phyloP scores from a whole-genome alignment of 2,329 filamentous ascomycete species.

The Pseudogymnoascus sp. region DNA sequence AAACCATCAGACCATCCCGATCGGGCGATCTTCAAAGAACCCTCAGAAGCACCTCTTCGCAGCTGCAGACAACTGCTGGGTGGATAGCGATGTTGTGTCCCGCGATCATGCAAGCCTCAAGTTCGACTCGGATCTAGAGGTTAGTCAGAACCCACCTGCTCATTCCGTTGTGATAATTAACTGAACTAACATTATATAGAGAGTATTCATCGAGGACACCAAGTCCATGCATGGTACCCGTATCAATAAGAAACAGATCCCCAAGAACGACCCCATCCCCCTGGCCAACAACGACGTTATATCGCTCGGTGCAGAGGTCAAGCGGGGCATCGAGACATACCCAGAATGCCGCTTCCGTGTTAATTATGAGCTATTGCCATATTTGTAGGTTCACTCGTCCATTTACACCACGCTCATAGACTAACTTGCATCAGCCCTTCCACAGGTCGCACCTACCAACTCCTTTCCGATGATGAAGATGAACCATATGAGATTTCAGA shows the following conservation, averaged over 20 bases:
- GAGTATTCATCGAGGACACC: slow-evolving; percentile 43
- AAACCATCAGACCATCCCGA: slow-evolving; percentile 17
- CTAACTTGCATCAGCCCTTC: not conserved
- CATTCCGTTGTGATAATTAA: not conserved
- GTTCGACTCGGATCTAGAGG: slow-evolving; percentile 37
- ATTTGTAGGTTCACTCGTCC: slow-evolving; percentile 19
- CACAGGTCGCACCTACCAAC: not conserved
- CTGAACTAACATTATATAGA: slow-evolving; percentile 25
- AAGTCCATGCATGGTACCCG: slow-evolving; percentile 56
- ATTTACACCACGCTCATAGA: not conserved
- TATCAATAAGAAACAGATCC: slow-evolving; percentile 40
- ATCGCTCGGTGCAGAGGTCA: slow-evolving; percentile 41
- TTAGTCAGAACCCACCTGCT: slow-evolving; percentile 24
- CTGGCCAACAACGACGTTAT: slow-evolving; percentile 32
- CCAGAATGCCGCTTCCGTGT: slow-evolving; percentile 25
- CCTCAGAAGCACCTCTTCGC: slow-evolving; percentile 36
- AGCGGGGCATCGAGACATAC: slow-evolving; percentile 35
- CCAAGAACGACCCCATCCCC: slow-evolving; percentile 20
- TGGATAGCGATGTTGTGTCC: slow-evolving; percentile 65
- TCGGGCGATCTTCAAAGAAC: slow-evolving; percentile 41
- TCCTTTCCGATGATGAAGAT: not conserved
- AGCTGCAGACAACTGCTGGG: slow-evolving; percentile 51
- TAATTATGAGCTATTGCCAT: slow-evolving; percentile 19
- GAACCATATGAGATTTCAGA: not conserved
- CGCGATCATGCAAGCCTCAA: slow-evolving; percentile 53